Percentiles rank a stretch among this genome's conserved stretches.
Conservation (phyloP, 139 green algal genomes). For the Spirogloea muscicola region DNA sequence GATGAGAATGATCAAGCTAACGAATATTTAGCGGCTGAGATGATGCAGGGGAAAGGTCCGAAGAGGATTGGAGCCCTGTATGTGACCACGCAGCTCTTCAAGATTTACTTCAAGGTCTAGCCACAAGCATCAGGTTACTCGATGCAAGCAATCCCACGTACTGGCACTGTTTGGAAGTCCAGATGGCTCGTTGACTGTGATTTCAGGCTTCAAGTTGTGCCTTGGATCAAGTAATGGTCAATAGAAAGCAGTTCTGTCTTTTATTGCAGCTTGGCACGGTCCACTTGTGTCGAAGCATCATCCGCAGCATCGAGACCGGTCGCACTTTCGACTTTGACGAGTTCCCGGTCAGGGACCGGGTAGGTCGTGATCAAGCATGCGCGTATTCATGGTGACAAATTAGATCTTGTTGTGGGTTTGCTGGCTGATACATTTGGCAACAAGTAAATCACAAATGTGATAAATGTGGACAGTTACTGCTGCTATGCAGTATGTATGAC, state of each 20-base stretch:
- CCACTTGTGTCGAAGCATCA: constrained; percentile 30
- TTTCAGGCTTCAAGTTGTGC: not conserved
- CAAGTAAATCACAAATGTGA: not conserved
- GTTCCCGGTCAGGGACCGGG: constrained; percentile 21
- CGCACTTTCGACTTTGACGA: constrained; percentile 19
- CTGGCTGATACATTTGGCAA: not conserved
- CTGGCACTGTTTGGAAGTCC: not conserved
- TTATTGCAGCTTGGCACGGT: constrained; percentile 28
- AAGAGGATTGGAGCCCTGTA: constrained; percentile 67
- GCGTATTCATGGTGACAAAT: not conserved
- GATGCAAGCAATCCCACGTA: not conserved
- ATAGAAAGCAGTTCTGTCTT: not conserved
- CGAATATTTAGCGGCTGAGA: too few relatives aligned
- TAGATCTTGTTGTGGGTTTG: not conserved
- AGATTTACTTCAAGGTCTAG: constrained; percentile 76
- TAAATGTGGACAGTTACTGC: not conserved
- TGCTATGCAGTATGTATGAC: not conserved
- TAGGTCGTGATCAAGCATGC: not conserved
- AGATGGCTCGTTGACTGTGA: not conserved
- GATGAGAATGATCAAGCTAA: not conserved
- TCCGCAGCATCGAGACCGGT: constrained; percentile 24
- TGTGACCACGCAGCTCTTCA: constrained; percentile 69
- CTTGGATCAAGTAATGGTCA: not conserved
- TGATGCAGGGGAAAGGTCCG: constrained; percentile 53
- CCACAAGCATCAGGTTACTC: constrained; percentile 40